phyloP scores from a whole-genome alignment of 495 filamentous ascomycete species.

The Recurvomyces mirabilis region DNA sequence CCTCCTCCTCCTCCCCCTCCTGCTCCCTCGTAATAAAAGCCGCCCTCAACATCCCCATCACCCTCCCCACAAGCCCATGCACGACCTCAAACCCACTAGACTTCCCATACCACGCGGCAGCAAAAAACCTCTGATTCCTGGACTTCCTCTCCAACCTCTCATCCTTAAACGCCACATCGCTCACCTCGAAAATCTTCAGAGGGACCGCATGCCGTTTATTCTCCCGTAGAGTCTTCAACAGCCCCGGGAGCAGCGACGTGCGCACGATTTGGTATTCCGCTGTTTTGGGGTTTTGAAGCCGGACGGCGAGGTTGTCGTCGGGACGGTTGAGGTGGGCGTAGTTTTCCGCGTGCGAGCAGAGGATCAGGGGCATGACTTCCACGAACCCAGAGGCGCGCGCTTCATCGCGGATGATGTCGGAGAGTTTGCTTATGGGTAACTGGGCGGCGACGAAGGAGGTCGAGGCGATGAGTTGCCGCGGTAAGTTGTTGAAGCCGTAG shows the following conservation, averaged over 20 bases:
- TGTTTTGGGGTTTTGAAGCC: constrained; percentile 90
- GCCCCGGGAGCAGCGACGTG: constrained; percentile 74
- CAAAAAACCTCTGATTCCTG: constrained; percentile 87
- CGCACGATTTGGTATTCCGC: constrained; percentile 93
- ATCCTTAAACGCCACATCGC: constrained; percentile 87
- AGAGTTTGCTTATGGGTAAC: constrained; percentile 83
- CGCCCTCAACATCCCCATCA: constrained; percentile 84
- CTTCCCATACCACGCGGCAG: constrained; percentile 90
- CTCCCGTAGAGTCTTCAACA: constrained; percentile 90
- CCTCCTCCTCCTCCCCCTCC: constrained; percentile 46
- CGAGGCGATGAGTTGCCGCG: constrained; percentile 69
- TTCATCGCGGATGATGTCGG: constrained; percentile 83
- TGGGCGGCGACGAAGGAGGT: constrained; percentile 77
- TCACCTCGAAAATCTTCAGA: constrained; percentile 75
- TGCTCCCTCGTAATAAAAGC: constrained; percentile 63
- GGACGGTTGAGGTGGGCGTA: constrained; percentile 92
- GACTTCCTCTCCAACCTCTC: constrained; percentile 62
- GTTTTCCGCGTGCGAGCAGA: constrained; percentile 98
- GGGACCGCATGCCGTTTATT: constrained; percentile 85
- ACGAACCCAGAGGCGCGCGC: constrained; percentile 91
- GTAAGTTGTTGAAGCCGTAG: constrained; percentile 92
- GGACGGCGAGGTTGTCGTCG: constrained; percentile 74
- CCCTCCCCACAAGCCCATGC: constrained; percentile 81
- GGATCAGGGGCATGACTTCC: constrained; percentile 90
- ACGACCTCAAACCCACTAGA: constrained; percentile 93